Percentiles rank a stretch among this genome's conserved stretches.
Evolutionary conservation across 331 rosid species (phyloP).

Genomic region (Quercus phellos): DNA sequence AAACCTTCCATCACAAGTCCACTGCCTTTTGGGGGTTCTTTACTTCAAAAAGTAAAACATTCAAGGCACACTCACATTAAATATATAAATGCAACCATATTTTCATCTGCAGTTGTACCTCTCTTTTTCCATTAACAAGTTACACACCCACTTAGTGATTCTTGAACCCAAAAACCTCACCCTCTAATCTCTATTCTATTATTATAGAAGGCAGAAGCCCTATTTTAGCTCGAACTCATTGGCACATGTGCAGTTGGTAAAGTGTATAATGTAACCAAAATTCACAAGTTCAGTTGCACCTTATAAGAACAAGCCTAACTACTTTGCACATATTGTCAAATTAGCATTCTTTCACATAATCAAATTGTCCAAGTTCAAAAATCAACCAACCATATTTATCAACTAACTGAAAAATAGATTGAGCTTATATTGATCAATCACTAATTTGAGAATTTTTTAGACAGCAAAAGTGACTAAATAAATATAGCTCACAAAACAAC

Average conservation of each 20-base stretch:
- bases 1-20: slow-evolving; percentile 2
- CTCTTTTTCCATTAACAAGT: too few species aligned
- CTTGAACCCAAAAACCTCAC: too few species aligned
- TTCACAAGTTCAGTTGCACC: slow-evolving; percentile 10
- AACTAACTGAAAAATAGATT: background rate
- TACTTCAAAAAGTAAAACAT: background rate
- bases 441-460: background rate
- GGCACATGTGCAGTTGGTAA: too few species aligned
- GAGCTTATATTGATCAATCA: background rate
- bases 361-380: background rate
- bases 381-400: slow-evolving; percentile 2
- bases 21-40: slow-evolving; percentile 4
- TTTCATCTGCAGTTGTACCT: slow-evolving; percentile 13
- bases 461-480: background rate
- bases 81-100: background rate
- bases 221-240: too few species aligned
- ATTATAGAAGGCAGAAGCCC: too few species aligned
- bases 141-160: too few species aligned
- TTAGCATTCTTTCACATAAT: background rate
- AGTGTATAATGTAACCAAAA: background rate
- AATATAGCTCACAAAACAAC: background rate
- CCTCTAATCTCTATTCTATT: too few species aligned
- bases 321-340: background rate
- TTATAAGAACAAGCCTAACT: slow-evolving; percentile 14
- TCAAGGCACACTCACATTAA: background rate